Conservation (phyloP, 2,329 filamentous ascomycete genomes). For the Parastagonospora avenae region DNA sequence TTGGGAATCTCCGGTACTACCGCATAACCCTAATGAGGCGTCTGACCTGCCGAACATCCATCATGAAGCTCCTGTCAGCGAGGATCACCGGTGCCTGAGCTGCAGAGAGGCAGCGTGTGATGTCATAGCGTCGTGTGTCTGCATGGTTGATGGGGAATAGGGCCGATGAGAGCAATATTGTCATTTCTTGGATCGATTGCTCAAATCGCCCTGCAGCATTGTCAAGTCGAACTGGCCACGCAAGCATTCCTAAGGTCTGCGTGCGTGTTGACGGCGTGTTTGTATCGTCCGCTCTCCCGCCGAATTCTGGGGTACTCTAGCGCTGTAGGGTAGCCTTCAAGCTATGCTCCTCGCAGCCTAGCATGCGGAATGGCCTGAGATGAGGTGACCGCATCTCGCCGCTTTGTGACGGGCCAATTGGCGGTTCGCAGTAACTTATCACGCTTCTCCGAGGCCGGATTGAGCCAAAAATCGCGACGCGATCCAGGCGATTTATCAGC, state of each 20-base stretch:
- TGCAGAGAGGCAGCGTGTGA: slow-evolving; percentile 6
- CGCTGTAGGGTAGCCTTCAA: background rate
- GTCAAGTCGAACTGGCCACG: no score
- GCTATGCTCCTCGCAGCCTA: no score
- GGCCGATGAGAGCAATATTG: no score
- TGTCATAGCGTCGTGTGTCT: slow-evolving; percentile 17
- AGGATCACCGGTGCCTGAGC: slow-evolving; percentile 13
- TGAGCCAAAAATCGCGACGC: slow-evolving; percentile 29
- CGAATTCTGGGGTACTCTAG: background rate
- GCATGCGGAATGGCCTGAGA: background rate
- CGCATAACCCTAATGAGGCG: slow-evolving; percentile 1
- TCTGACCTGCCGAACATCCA: slow-evolving; percentile 3
- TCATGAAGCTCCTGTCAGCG: slow-evolving; percentile 3
- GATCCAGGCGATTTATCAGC: slow-evolving; percentile 8
- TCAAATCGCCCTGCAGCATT: no score
- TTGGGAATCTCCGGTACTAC: slow-evolving; percentile 13
- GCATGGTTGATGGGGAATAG: no score
- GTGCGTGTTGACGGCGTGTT: no score
- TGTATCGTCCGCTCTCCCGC: no score
- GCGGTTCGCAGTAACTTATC: slow-evolving; percentile 8
- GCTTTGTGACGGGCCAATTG: background rate
- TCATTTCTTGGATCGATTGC: no score
- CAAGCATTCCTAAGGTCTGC: no score
- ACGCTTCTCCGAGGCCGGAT: slow-evolving; percentile 38
- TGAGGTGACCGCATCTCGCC: background rate